Percentiles rank a stretch among this genome's conserved stretches.
These are phyloP conservation scores for Saccharomycopsis sp. DNA, from an alignment of 805 yeast genomes.

Conservation along the genomic window DNA sequence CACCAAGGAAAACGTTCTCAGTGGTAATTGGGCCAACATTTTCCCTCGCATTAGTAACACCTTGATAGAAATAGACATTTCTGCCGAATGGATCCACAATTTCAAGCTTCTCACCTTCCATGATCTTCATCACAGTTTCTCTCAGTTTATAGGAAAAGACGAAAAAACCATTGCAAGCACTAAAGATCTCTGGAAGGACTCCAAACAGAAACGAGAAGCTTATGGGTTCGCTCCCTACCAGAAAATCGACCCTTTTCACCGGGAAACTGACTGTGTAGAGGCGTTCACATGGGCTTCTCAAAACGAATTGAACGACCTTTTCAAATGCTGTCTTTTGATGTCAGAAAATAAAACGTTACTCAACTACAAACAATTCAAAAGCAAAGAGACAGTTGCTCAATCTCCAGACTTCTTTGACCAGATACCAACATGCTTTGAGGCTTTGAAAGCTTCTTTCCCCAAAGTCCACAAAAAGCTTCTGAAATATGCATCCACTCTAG, in stretches of 20 bases:
- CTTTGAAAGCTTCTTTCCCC: background rate
- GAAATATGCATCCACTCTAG: background rate
- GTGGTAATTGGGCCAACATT: background rate
- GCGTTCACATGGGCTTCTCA: conserved; percentile 36
- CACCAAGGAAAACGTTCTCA: conserved; percentile 21
- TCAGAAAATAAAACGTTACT: background rate
- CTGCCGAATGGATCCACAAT: conserved; percentile 56
- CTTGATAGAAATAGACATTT: conserved; percentile 64
- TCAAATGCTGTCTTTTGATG: conserved; percentile 11
- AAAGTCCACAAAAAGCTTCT: background rate
- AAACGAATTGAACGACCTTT: conserved; percentile 28
- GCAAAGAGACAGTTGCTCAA: conserved; percentile 2
- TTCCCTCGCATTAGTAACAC: conserved; percentile 53
- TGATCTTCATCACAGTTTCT: conserved; percentile 44
- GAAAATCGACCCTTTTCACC: conserved; percentile 24
- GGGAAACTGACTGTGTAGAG: conserved; percentile 23
- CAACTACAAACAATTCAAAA: conserved; percentile 2
- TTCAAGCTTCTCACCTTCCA: conserved; percentile 33
- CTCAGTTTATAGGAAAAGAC: conserved; percentile 27
- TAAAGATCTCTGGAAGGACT: conserved; percentile 53
- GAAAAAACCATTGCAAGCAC: conserved; percentile 38
- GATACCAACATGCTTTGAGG: conserved; percentile 5
- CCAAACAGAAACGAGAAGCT: conserved; percentile 41
- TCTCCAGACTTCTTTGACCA: background rate
- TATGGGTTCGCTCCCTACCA: conserved; percentile 32